phyloP scores from a whole-genome alignment of 169 alveolate genomes.

The Eimeria zaria region DNA sequence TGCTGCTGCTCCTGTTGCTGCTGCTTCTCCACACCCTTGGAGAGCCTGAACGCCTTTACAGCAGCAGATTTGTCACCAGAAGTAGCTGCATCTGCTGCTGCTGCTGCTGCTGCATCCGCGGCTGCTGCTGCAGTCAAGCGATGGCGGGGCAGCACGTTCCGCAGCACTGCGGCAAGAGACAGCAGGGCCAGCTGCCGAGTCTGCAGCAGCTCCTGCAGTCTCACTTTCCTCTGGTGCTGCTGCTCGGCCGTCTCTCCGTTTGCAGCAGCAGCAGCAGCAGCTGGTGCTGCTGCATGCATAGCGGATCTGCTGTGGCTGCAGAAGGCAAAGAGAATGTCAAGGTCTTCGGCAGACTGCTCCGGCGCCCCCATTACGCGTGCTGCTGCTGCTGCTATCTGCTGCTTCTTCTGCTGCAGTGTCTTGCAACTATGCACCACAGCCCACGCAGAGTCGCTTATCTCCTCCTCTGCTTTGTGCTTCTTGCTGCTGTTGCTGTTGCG shows the following conservation, averaged over 20 bases:
- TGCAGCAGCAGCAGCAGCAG: not conserved
- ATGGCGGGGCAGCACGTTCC: slow-evolving; percentile 23
- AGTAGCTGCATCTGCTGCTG: slow-evolving; percentile 63
- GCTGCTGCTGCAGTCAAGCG: slow-evolving; percentile 70
- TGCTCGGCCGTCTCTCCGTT: not conserved
- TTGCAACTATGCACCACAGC: slow-evolving; percentile 26
- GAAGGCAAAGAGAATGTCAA: slow-evolving; percentile 40
- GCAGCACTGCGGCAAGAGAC: slow-evolving; percentile 62
- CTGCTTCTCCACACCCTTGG: slow-evolving; percentile 56
- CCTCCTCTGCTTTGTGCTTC: slow-evolving; percentile 1
- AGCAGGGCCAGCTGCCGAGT: slow-evolving; percentile 51
- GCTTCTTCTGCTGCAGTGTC: slow-evolving; percentile 70
- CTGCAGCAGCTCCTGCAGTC: slow-evolving; percentile 30
- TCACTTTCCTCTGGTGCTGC: not conserved
- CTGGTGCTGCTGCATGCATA: not conserved
- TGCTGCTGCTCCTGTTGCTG: slow-evolving; percentile 69
- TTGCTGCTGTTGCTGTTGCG: slow-evolving; percentile 23
- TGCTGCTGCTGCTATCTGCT: slow-evolving; percentile 73
- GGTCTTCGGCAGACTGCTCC: slow-evolving; percentile 13
- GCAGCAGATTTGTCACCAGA: slow-evolving; percentile 33
- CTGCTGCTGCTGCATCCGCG: slow-evolving; percentile 66
- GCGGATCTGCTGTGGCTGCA: slow-evolving; percentile 49
- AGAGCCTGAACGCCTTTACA: slow-evolving; percentile 39
- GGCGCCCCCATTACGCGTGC: slow-evolving; percentile 40
- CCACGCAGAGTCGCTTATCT: slow-evolving; percentile 27